phyloP scores from a whole-genome alignment of 1,284 basidiomycete species.

The Ganoderma boninense region DNA sequence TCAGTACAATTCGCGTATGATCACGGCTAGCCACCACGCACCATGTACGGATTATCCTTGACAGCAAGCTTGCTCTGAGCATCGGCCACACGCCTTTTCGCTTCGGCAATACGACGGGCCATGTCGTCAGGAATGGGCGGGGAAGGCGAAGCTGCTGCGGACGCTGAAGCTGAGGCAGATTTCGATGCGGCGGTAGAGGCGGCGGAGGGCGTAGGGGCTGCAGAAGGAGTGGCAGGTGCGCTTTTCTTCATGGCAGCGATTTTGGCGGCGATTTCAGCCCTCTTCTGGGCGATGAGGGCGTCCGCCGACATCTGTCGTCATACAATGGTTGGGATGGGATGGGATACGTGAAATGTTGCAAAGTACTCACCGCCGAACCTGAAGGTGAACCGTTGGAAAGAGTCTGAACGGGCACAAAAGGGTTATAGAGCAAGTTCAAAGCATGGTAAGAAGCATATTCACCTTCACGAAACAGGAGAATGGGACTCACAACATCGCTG shows the following conservation, averaged over 20 bases:
- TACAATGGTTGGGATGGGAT: conserved; percentile 7
- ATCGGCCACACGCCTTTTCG: conserved; percentile 80
- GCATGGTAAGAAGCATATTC: conserved; percentile 63
- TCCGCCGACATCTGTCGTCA: conserved; percentile 53
- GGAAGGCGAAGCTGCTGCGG: conserved; percentile 45
- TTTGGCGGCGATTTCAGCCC: conserved; percentile 86
- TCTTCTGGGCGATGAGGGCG: conserved; percentile 79
- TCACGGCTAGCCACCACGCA: conserved; percentile 42
- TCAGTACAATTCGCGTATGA: neutral
- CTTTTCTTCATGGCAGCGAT: conserved; percentile 79
- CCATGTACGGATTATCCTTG: conserved; percentile 87
- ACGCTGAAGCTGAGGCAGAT: conserved; percentile 40
- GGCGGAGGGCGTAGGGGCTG: conserved; percentile 29
- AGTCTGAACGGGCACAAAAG: conserved; percentile 61
- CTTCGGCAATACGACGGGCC: conserved; percentile 77
- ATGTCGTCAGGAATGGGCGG: conserved; percentile 68
- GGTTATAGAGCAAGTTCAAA: conserved; percentile 72
- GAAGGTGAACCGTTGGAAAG: conserved; percentile 54
- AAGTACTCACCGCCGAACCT: conserved; percentile 50
- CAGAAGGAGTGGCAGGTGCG: conserved; percentile 39
- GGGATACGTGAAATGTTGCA: neutral
- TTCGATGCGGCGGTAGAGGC: conserved; percentile 44
- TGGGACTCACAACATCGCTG: conserved; percentile 75
- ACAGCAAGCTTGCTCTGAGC: conserved; percentile 77
- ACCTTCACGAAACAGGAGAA: conserved; percentile 63